Percentiles rank a stretch among this genome's conserved stretches.
Evolutionary conservation across 1,284 basidiomycete genomes (phyloP).

Genomic region (Rhizoctonia solani): DNA sequence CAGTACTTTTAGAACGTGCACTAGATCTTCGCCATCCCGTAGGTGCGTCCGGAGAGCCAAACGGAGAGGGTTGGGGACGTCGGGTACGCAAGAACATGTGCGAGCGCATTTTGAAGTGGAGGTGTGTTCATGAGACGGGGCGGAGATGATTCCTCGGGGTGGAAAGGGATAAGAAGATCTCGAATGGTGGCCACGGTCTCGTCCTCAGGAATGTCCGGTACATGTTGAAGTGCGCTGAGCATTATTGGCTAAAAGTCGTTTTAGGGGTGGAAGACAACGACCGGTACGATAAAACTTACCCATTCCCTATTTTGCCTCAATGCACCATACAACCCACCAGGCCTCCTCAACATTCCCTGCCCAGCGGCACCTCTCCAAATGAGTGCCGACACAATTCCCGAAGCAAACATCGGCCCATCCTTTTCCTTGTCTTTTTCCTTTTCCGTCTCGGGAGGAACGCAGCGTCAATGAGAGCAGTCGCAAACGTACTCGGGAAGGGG

Average conservation of each 20-base stretch:
- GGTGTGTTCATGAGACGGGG: conserved; percentile 5
- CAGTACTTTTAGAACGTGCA: conserved; percentile 24
- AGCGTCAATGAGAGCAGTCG: conserved; percentile 17
- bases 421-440: conserved; percentile 1
- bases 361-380: conserved; percentile 29
- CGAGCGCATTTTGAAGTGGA: conserved; percentile 17
- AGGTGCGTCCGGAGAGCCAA: conserved; percentile 25
- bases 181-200: conserved; percentile 27
- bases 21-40: conserved; percentile 15
- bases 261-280: no score
- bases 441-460: conserved; percentile 9
- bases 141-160: background rate
- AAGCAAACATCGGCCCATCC: conserved; percentile 18
- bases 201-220: conserved; percentile 36
- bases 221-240: conserved; percentile 23
- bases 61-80: conserved; percentile 22
- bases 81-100: conserved; percentile 30
- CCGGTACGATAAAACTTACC: no score
- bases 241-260: conserved; percentile 30
- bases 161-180: conserved; percentile 16
- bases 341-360: conserved; percentile 9
- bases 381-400: conserved; percentile 22
- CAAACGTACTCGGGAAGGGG: conserved; percentile 32
- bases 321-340: conserved; percentile 29
- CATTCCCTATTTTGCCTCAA: conserved; percentile 25